Base-by-base conservation (phyloP, 495 filamentous ascomycete species). In the Bathelium albidoporum region DNA sequence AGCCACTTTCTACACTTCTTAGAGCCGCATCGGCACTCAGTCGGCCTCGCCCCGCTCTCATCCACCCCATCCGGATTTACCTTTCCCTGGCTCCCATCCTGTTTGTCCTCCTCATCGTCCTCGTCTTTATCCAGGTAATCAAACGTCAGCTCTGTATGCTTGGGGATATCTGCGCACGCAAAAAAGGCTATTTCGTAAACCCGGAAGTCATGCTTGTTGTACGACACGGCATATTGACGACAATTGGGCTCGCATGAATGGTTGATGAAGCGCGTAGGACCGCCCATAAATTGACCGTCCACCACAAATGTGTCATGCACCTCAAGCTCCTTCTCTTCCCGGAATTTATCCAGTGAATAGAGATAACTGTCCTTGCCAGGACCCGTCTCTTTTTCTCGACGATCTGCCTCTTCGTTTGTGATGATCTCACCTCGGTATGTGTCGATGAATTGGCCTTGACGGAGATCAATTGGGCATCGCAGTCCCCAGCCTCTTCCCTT, bases 131-230 rank as follows among this genome's bases (percentile, higher is more conserved):
- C 75, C 65, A 73, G 32, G 58, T 77, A 97, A 68, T 95, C 90
- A 61, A 97, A 96, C 0, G 89, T 95, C 12, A 97, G 68, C 70
- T 97, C 92, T 5, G 84, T 85, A 1, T 78, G 80, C 1, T 83
- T 79, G 0, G 79, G 75, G 31, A 98, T 90, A 36, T 89, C 83
- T 10, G 80, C 71, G 7, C 84, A 75, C 0, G 93, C 88, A 66
- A 98, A 98, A 65, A 97, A 85, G 0, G 90, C 92, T 1, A 98
- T 75, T 63, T 96, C 87, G 69, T 97, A 95, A 12, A 96, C 77
- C 16, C 81, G 78, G 31, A 83, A 79, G 64, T 96, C 89, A 2
- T 83, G 81, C 55, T 89, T 86, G 65, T 90, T 89, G 20, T 84
- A 86, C 9, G 90, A 89, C 0, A 94, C 89, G 0, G 90, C 85